Evolutionary conservation across 2,329 filamentous ascomycete genomes (phyloP).

Genomic region (Colletotrichum lupini): DNA sequence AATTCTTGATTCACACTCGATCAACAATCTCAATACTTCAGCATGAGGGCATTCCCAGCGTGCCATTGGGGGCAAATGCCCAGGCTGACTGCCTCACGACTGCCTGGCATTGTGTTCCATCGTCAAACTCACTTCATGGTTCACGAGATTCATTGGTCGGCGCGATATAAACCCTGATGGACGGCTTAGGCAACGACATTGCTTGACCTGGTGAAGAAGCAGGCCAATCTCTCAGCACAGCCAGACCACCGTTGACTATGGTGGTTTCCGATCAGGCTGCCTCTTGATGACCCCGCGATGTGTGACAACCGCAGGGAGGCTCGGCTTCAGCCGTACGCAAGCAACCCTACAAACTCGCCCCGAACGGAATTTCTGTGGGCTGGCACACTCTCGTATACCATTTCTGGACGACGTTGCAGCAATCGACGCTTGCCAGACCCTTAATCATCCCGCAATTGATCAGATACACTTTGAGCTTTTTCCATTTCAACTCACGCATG

Average conservation of each 20-base stretch:
- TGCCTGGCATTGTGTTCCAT: not conserved
- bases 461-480: not conserved
- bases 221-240: conserved; percentile 6
- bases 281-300: conserved; percentile 4
- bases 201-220: not conserved
- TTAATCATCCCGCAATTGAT: not conserved
- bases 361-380: not conserved
- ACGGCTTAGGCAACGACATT: conserved; percentile 8
- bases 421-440: not conserved
- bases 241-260: not conserved
- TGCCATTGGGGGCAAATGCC: no score
- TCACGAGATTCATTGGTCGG: not conserved
- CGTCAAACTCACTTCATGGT: not conserved
- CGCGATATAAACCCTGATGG: not conserved
- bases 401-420: not conserved
- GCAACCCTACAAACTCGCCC: not conserved
- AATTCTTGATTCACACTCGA: not conserved
- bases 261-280: conserved; percentile 2
- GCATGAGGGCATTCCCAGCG: not conserved
- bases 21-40: not conserved
- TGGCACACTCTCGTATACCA: not conserved
- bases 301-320: not conserved
- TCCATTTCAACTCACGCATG: not conserved
- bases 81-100: not conserved
- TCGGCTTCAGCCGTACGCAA: not conserved